Evolutionary conservation across 306 rosid species (phyloP), one percentile per base, ranked within the genome.

Genomic region (Rosa rugosa): DNA sequence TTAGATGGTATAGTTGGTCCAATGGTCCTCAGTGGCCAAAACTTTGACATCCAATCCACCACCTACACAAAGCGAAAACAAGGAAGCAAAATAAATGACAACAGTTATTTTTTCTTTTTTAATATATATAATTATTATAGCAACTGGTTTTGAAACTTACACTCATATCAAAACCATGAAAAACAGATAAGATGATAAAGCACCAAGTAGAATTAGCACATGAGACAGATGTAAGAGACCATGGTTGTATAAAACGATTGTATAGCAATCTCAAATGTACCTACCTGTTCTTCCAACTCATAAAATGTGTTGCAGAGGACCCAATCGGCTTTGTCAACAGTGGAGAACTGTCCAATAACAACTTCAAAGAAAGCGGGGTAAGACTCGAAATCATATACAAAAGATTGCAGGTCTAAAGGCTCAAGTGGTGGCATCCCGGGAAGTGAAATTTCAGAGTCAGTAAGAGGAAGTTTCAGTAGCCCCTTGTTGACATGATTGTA

Each of bases 271-370:
- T 14, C 66, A 2, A 6, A 6, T 38, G 13, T 22, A 42, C 44
- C 16, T 11, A 89, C 93, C 90, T 86, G 81, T 18, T 82, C 79
- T 76, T 92, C 95, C 7, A 92, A 86, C 85, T 77, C 79, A 72
- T 84, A 78, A 77, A 89, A 79, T 47, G 95, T 82, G 70, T 87
- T 92, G 87, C 83, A 86, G 72, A 90, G 87, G 74, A 86, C 4
- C 72, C 83, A 54, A 73, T 90, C 92, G 25, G 91, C 90, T 77
- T 80, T 59, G 25, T 83, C 69, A 0, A 82, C 25, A 70, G 86
- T 89, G 51, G 80, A 77, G 54, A 81, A 86, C 36, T 91, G 97
- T 73, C 80, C 88, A 50, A 89, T 66, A 46, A 85, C 73, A 82
- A 89, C 6, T 0, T 84, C 49, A 72, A 83, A 77, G 72, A 82